Base-by-base conservation (phyloP, 78 protist species). In the Bigelowiella natans region DNA sequence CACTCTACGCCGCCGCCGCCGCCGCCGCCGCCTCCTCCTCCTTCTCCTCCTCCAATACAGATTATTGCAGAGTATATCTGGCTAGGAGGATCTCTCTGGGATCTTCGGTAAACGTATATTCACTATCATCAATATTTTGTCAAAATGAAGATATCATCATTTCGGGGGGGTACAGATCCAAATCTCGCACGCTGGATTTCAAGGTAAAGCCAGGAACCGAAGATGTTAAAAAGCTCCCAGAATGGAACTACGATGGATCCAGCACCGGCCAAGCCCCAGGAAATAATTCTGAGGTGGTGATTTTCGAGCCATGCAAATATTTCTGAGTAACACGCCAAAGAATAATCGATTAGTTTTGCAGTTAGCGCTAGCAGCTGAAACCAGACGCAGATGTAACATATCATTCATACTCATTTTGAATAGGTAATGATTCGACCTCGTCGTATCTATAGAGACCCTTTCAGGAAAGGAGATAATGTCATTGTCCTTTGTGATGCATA, bases 231-330 rank as follows among this genome's bases (percentile, higher is more conserved):
- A 7, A 83, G 11, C 86, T 83, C 29, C 86, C 86, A 2, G 40
- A 7, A 29, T 91, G 92, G 93, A 91, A 91, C 92, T 91, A 39
- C 40, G 94, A 92, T 31, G 94, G 92, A 86, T 94, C 89, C 83
- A 91, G 83, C 37, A 93, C 91, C 82, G 95, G 95, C 86, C 95
- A 95, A 94, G 96, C 96, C n/a, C 92, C 92, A 36, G 98, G 98
- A 3, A 28, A 82, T 64, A 94, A 96, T 92, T 92, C 95, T 0
- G 98, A 96, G 82, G 93, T 96, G 29, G 28, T 28, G 82, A n/a
- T n/a, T n/a, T 29, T 63, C 36, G 29, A 63, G 82, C 82, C 82
- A n/a, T 28, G 36, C 82, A 63, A 63, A 29, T 63, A 63, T 63
- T n/a, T n/a, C n/a, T n/a, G n/a, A n/a, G n/a, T n/a, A n/a, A n/a